phyloP scores from a whole-genome alignment of 441 rosid species.

The Flueggea neowawraea region DNA sequence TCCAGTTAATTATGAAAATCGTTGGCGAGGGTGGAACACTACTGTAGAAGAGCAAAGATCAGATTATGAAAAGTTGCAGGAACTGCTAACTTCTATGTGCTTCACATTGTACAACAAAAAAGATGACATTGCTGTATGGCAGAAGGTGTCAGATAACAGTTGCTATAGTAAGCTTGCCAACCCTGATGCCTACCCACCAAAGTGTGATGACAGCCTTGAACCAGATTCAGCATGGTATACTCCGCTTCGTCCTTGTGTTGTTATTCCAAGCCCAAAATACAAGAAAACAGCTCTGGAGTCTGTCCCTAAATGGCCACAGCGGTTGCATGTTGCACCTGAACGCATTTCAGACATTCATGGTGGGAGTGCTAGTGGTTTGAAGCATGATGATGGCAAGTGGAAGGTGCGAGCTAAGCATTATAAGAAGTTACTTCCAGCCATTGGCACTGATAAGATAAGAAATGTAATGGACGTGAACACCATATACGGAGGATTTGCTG shows the following conservation, averaged over 20 bases:
- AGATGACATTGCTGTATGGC: conserved; percentile 97
- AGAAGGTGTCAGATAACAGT: conserved; percentile 56
- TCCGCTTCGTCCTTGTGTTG: conserved; percentile 83
- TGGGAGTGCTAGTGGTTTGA: conserved; percentile 60
- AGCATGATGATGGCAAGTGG: conserved; percentile 84
- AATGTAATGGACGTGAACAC: conserved; percentile 99
- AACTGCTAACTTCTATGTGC: conserved; percentile 84
- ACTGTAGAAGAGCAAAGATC: conserved; percentile 85
- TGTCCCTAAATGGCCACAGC: conserved; percentile 79
- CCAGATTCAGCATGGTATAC: conserved; percentile 99
- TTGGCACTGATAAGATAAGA: conserved; percentile 81
- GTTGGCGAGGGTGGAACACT: conserved; percentile 99
- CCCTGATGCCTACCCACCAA: conserved; percentile 77
- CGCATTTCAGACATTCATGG: conserved; percentile 68
- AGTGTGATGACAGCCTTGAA: conserved; percentile 94
- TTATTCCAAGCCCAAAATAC: conserved; percentile 66
- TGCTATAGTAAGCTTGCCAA: conserved; percentile 67
- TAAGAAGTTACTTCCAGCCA: conserved; percentile 73
- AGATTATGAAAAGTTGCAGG: conserved; percentile 77
- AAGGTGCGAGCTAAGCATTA: conserved; percentile 73
- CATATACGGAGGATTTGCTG: conserved; percentile 87
- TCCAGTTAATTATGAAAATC: conserved; percentile 89
- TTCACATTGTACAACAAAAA: conserved; percentile 82
- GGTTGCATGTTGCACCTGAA: conserved; percentile 70
- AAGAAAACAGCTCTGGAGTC: conserved; percentile 59